Evolutionary conservation across 2,329 filamentous ascomycete species (phyloP).

Genomic region (Aspergillus clavatus): DNA sequence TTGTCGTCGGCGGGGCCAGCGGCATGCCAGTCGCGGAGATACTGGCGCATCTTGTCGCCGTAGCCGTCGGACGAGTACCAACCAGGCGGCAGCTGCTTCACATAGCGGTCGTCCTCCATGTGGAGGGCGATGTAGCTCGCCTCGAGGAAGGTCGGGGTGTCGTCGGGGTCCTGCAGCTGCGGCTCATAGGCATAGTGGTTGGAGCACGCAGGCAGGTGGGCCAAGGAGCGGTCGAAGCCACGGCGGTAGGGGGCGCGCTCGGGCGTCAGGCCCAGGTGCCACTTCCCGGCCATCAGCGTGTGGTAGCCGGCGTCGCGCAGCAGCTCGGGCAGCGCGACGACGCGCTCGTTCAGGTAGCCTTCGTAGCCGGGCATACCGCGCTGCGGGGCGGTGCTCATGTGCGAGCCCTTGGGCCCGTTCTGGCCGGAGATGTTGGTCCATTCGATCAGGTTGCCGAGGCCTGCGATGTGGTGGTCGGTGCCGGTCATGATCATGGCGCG

Average conservation of each 20-base stretch:
- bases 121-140: slow-evolving; percentile 2
- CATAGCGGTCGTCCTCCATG: slow-evolving; percentile 14
- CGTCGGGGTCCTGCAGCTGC: slow-evolving; percentile 36
- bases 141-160: slow-evolving; percentile 32
- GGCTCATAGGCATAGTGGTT: slow-evolving; percentile 56
- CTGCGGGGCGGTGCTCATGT: slow-evolving; percentile 51
- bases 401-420: slow-evolving; percentile 49
- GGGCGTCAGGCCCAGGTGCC: slow-evolving; percentile 57
- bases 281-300: slow-evolving; percentile 60
- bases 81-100: slow-evolving; percentile 11
- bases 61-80: slow-evolving; percentile 33
- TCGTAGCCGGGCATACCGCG: slow-evolving; percentile 59
- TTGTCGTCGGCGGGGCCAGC: too few relatives aligned
- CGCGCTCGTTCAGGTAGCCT: slow-evolving; percentile 58
- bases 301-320: slow-evolving; percentile 56
- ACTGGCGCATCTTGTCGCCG: slow-evolving; percentile 24
- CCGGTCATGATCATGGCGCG: slow-evolving; percentile 64
- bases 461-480: slow-evolving; percentile 53
- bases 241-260: slow-evolving; percentile 53
- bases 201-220: slow-evolving; percentile 56
- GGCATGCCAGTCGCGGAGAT: slow-evolving; percentile 35
- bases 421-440: slow-evolving; percentile 53
- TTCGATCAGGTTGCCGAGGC: slow-evolving; percentile 56
- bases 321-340: slow-evolving; percentile 56
- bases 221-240: slow-evolving; percentile 57